Conservation (phyloP, 1,139 yeast species). For the Hansenula anomala region DNA sequence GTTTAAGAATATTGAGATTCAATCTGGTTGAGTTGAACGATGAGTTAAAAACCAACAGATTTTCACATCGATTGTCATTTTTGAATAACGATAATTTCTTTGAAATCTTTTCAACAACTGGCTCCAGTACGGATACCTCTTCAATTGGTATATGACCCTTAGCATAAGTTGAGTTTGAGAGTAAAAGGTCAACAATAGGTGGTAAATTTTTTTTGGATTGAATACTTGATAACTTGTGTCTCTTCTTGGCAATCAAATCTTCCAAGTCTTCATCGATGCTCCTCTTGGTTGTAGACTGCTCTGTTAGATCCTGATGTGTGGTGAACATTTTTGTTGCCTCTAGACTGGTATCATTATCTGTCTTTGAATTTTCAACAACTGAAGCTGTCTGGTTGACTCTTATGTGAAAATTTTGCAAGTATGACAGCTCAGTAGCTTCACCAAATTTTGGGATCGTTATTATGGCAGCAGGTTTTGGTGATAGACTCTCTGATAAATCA, state of each 20-base stretch:
- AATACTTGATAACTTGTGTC: neutral
- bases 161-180: neutral
- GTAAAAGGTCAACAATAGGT: neutral
- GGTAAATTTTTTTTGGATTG: neutral
- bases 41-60: neutral
- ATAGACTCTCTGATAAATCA: too few relatives aligned
- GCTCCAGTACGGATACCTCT: neutral
- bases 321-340: constrained; percentile 1
- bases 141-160: too few relatives aligned
- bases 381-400: neutral
- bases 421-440: too few relatives aligned
- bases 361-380: neutral
- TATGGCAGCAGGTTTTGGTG: too few relatives aligned
- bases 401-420: neutral
- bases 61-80: neutral
- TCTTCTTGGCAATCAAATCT: constrained; percentile 7
- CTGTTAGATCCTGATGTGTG: neutral
- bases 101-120: too few relatives aligned
- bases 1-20: neutral
- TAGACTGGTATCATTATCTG: neutral
- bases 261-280: constrained; percentile 15
- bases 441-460: too few relatives aligned
- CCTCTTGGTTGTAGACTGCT: neutral
- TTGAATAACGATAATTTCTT: too few relatives aligned
- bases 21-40: neutral